These are phyloP conservation scores for Fomitopsis serialis DNA, from an alignment of 768 basidiomycete species.

Conservation along the genomic window DNA sequence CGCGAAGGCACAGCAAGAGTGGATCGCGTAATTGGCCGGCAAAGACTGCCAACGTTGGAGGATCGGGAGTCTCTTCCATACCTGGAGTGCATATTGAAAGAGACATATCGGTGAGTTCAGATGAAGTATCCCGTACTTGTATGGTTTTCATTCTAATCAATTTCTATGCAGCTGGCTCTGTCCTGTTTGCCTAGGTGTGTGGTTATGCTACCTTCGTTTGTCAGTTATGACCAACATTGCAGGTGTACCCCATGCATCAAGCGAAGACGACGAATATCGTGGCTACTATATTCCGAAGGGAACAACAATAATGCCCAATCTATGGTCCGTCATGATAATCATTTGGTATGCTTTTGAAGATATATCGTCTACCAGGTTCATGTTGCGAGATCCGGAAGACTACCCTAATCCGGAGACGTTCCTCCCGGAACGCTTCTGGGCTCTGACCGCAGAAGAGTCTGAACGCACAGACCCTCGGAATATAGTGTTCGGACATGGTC, in stretches of 20 bases:
- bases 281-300: constrained; percentile 14
- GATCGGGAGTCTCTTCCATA: constrained; percentile 22
- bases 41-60: constrained; percentile 19
- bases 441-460: neutral
- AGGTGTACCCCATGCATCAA: constrained; percentile 15
- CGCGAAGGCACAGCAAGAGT: constrained; percentile 23
- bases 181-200: too few species aligned
- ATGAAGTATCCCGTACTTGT: neutral
- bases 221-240: neutral
- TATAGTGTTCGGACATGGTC: constrained; percentile 9
- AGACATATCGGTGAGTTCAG: constrained; percentile 21
- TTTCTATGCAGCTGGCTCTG: neutral
- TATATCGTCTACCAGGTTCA: constrained; percentile 8
- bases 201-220: too few species aligned
- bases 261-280: constrained; percentile 18
- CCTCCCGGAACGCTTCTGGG: constrained; percentile 16
- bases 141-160: neutral
- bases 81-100: constrained; percentile 20
- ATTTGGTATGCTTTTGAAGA: neutral
- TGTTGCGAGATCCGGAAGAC: constrained; percentile 11
- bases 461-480: neutral
- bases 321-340: constrained; percentile 11
- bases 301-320: constrained; percentile 15
- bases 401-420: constrained; percentile 17
- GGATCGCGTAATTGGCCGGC: constrained; percentile 17